Percentiles rank a stretch among this genome's conserved stretches.
phyloP scores from a whole-genome alignment of 202 grass and related monocot genomes.

The Panicum virgatum region DNA sequence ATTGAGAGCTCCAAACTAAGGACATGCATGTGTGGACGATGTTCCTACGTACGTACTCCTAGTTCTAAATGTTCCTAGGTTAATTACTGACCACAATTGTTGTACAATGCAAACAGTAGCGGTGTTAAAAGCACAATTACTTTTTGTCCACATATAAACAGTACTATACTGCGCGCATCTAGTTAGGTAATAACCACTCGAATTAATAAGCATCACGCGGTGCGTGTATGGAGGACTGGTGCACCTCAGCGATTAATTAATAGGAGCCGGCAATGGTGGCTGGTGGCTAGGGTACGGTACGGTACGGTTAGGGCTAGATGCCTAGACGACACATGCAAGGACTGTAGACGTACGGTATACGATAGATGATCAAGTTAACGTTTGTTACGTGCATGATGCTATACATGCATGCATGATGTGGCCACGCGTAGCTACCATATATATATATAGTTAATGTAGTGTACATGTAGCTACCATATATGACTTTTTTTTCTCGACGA shows the following conservation, averaged over 20 bases:
- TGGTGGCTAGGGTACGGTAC: too few relatives aligned
- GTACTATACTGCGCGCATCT: neutral
- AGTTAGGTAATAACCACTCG: neutral
- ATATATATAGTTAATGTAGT: neutral
- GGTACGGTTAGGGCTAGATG: too few relatives aligned
- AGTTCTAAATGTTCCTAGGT: too few relatives aligned
- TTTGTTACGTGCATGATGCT: neutral
- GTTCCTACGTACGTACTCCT: too few relatives aligned
- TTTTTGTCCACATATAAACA: too few relatives aligned
- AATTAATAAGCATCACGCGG: conserved; percentile 12
- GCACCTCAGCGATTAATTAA: neutral
- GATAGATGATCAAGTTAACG: neutral
- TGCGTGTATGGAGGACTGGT: neutral
- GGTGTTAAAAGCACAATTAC: too few relatives aligned
- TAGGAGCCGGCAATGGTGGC: neutral
- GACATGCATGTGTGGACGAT: too few relatives aligned
- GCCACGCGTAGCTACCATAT: neutral
- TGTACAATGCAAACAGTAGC: too few relatives aligned
- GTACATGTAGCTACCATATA: neutral
- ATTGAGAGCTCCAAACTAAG: too few relatives aligned
- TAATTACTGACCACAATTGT: too few relatives aligned
- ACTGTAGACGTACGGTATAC: too few relatives aligned
- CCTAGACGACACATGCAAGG: neutral
- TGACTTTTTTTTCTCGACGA: too few relatives aligned
- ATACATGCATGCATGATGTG: neutral